Evolutionary conservation across 176 grass and related monocot species (phyloP), one percentile per base, ranked within the genome.

Genomic region (Carex kokanica): DNA sequence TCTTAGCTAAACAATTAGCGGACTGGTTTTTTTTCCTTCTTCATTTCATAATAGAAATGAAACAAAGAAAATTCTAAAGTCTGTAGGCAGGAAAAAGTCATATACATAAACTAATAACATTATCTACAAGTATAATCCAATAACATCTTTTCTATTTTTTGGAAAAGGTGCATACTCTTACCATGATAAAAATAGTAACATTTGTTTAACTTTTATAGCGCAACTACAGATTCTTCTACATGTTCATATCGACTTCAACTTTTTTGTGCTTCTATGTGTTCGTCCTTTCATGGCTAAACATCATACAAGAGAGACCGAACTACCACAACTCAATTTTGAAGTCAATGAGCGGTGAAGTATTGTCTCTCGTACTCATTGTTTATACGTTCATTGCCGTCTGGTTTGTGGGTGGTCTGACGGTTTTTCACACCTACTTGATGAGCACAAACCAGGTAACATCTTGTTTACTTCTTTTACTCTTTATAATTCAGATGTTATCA

Each of bases 391-490:
- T 98, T 83, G 81, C 58, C 0, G 88, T 94, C 18, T 98, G 96
- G 92, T 98, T 98, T 74, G 96, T 98, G 27, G 96, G 92, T 38
- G 96, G 96, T 2, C 88, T 98, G 73, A 98, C 96, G 24, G 86
- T 91, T 9, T 95, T 98, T 86, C 96, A 98, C 84, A 3, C 54
- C 87, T 98, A 93, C 80, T 86, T 98, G 83, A 90, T 93, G 64
- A 89, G 92, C 89, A 93, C 88, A 2, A 98, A 98, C 69, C 96
- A 97, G 91, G 94, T 91, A 85, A 38, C 52, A 20, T n/a, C 2
- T 49, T 31, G 21, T 29, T 58, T 65, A 16, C 43, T 41, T n/a
- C n/a, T 32, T 54, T 34, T 78, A 6, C 51, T 78, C 53, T 77
- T 8, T 34, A 32, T 78, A 56, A 51, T 56, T 55, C 40, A 71